A percentile compares a stretch with the other conserved stretches of the same genome.
These are phyloP conservation scores for Starmerella scarabaei DNA, from an alignment of 805 yeast genomes.

Conservation along the genomic window DNA sequence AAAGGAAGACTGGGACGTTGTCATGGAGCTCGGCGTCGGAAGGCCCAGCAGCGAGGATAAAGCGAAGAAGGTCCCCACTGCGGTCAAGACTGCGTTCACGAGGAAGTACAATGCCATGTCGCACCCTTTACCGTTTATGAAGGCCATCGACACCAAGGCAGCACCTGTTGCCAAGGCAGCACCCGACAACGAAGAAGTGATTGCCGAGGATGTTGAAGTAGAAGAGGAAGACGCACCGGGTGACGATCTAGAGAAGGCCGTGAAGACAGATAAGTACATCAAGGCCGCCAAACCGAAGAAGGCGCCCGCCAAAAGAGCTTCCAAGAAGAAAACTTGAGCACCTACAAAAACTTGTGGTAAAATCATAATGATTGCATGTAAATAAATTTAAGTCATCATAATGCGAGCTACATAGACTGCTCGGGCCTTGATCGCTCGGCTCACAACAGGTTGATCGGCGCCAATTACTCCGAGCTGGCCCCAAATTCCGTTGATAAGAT, in stretches of 20 bases:
- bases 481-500: too few species aligned
- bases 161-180: constrained; percentile 26
- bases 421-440: too few species aligned
- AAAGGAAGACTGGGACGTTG: constrained; percentile 81
- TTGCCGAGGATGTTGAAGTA: constrained; percentile 38
- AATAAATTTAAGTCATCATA: too few species aligned
- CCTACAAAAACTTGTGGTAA: background rate
- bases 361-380: too few species aligned
- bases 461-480: too few species aligned
- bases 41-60: constrained; percentile 30
- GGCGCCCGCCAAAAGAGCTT: constrained; percentile 6
- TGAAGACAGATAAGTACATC: constrained; percentile 23
- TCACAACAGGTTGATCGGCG: too few species aligned
- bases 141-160: constrained; percentile 31
- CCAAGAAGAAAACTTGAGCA: constrained; percentile 1
- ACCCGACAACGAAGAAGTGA: constrained; percentile 54
- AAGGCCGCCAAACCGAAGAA: constrained; percentile 15
- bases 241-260: constrained; percentile 28
- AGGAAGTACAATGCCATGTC: constrained; percentile 58
- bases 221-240: constrained; percentile 24
- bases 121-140: constrained; percentile 79
- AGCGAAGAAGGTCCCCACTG: constrained; percentile 56
- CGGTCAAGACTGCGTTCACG: constrained; percentile 77
- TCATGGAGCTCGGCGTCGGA: constrained; percentile 77
- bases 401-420: too few species aligned